Percentiles rank a stretch among this genome's conserved stretches.
Evolutionary conservation across 768 basidiomycete genomes (phyloP).

Genomic region (Infundibulicybe gibba): DNA sequence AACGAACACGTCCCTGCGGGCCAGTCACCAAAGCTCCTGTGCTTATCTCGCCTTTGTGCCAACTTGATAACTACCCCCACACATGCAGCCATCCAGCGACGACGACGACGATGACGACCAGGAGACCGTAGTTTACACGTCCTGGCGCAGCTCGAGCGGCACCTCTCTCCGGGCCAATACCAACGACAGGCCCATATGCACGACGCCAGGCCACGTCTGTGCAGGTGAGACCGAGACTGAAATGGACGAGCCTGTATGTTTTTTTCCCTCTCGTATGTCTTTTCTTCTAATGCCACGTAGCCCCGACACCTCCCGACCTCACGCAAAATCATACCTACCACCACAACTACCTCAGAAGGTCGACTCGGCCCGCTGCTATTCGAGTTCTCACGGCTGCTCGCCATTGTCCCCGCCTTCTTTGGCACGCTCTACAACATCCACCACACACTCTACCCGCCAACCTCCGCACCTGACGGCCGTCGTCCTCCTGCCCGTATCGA

Average conservation of each 20-base stretch:
- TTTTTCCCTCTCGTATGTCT: conserved; percentile 2
- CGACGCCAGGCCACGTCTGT: conserved; percentile 52
- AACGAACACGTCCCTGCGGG: too few species aligned
- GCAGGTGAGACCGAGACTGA: conserved; percentile 82
- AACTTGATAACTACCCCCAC: too few species aligned
- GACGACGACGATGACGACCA: too few species aligned
- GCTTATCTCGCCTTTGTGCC: too few species aligned
- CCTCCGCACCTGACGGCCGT: conserved; percentile 10
- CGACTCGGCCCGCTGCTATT: conserved; percentile 60
- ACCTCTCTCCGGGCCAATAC: too few species aligned
- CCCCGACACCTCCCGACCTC: conserved; percentile 67
- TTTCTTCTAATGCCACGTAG: conserved; percentile 25
- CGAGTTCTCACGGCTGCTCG: conserved; percentile 64
- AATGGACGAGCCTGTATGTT: conserved; percentile 68
- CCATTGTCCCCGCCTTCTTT: conserved; percentile 68
- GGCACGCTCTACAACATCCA: conserved; percentile 64
- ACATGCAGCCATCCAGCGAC: too few species aligned
- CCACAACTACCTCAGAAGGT: conserved; percentile 45
- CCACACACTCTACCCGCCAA: conserved; percentile 43
- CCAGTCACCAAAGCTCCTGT: too few species aligned
- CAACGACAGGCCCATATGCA: conserved; percentile 49
- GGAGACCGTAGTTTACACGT: too few species aligned
- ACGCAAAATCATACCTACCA: conserved; percentile 50
- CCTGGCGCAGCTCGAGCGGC: too few species aligned
- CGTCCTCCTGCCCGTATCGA: conserved; percentile 55